phyloP scores from a whole-genome alignment of 2,329 filamentous ascomycete genomes.

The Colletotrichum brevisporum region DNA sequence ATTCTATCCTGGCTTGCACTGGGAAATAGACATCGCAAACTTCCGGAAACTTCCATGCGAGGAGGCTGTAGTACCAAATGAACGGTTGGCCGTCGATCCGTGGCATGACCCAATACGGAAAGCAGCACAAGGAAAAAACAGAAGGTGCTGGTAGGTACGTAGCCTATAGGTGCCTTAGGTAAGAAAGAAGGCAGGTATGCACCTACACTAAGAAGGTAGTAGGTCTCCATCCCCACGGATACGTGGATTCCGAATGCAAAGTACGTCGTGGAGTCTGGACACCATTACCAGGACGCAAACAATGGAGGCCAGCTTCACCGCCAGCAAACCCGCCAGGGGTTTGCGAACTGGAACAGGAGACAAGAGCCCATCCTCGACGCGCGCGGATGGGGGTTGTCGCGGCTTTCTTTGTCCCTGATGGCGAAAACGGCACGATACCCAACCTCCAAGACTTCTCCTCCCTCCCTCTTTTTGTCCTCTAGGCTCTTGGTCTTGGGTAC shows the following conservation, averaged over 20 bases:
- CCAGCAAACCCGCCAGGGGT: not conserved
- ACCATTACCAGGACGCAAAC: not conserved
- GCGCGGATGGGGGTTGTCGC: not conserved
- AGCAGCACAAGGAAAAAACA: too few relatives aligned
- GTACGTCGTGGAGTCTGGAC: too few relatives aligned
- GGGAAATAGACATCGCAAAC: not conserved
- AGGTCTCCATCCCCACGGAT: too few relatives aligned
- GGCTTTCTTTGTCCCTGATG: not conserved
- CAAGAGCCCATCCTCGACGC: not conserved
- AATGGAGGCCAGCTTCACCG: not conserved
- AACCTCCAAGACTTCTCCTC: not conserved
- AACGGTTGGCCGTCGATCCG: constrained; percentile 1
- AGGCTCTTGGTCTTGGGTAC: too few relatives aligned
- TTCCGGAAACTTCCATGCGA: not conserved
- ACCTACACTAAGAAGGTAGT: too few relatives aligned
- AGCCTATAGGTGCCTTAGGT: too few relatives aligned
- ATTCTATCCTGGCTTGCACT: not conserved
- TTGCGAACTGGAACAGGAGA: not conserved
- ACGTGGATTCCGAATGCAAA: too few relatives aligned
- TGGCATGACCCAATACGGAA: not conserved
- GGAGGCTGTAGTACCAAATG: not conserved
- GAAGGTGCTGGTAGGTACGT: not conserved
- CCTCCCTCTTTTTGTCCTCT: not conserved
- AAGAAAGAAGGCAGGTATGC: too few relatives aligned
- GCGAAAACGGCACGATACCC: not conserved